Evolutionary conservation across 305 asterid species (phyloP).

Genomic region (Fraxinus dipetala): DNA sequence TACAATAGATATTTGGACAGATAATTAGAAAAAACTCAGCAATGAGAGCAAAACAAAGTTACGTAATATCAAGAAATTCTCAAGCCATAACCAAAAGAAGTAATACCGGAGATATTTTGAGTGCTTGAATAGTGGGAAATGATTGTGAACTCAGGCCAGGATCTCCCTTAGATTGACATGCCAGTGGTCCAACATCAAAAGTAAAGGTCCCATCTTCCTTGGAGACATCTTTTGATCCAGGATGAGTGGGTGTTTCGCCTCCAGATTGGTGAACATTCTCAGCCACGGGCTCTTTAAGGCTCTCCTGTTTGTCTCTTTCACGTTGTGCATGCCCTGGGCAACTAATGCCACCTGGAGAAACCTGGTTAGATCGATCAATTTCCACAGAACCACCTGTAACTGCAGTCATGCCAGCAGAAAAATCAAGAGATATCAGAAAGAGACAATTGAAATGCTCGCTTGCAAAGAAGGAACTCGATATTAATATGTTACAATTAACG

Average conservation of each 20-base stretch:
- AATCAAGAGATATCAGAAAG: constrained; percentile 11
- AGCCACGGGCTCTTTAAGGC: constrained; percentile 21
- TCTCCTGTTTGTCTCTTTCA: constrained; percentile 30
- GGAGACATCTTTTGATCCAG: constrained; percentile 37
- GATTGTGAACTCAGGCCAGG: constrained; percentile 35
- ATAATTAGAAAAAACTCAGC: constrained; percentile 7
- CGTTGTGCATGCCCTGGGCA: constrained; percentile 35
- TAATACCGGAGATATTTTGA: constrained; percentile 50
- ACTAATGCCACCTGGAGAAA: constrained; percentile 30
- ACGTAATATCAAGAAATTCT: constrained; percentile 5
- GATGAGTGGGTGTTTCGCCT: constrained; percentile 27
- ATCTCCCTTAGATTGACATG: constrained; percentile 48
- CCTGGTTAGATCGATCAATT: constrained; percentile 34
- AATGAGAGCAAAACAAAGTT: constrained; percentile 3
- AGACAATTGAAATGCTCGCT: background rate
- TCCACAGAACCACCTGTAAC: constrained; percentile 34
- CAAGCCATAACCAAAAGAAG: constrained; percentile 23
- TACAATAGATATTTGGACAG: constrained; percentile 32
- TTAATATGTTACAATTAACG: constrained; percentile 8
- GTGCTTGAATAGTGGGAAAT: constrained; percentile 44
- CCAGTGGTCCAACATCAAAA: constrained; percentile 54
- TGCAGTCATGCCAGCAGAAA: constrained; percentile 30
- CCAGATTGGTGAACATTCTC: constrained; percentile 28
- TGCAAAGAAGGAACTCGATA: constrained; percentile 4
- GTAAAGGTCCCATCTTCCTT: constrained; percentile 59